phyloP scores from a whole-genome alignment of 2,329 filamentous ascomycete genomes.

The Pseudopyricularia cyperi region DNA sequence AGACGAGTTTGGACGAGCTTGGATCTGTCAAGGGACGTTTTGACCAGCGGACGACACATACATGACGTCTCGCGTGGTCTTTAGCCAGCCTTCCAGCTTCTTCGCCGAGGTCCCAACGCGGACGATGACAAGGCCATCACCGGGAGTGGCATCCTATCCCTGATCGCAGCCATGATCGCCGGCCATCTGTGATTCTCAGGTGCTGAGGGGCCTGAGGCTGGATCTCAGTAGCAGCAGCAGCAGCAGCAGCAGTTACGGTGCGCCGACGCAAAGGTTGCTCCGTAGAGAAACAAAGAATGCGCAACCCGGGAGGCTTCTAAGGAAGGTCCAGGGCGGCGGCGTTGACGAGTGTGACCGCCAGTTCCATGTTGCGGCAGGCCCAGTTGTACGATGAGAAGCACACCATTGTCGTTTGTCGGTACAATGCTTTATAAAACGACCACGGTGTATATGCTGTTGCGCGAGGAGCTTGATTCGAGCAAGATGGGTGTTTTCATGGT shows the following conservation, averaged over 20 bases:
- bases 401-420: constrained; percentile 4
- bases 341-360: constrained; percentile 2
- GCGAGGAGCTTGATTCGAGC: constrained; percentile 6
- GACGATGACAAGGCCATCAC: constrained; percentile 6
- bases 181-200: constrained; percentile 5
- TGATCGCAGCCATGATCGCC: constrained; percentile 5
- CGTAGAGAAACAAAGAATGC: not conserved
- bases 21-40: no score
- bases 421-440: constrained; percentile 7
- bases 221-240: not conserved
- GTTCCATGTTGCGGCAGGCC: constrained; percentile 4
- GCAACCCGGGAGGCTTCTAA: not conserved
- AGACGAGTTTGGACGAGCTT: no score
- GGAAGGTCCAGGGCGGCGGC: not conserved
- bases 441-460: constrained; percentile 5
- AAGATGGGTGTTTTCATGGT: no score
- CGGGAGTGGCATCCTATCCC: constrained; percentile 6
- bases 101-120: constrained; percentile 3
- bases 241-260: constrained; percentile 4
- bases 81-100: no score
- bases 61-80: no score
- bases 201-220: constrained; percentile 7
- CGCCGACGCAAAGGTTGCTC: constrained; percentile 3
- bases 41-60: no score
- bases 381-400: constrained; percentile 3